A percentile compares a stretch with the other conserved stretches of the same genome.
These are phyloP conservation scores for Sungouiella blattae DNA, from an alignment of 805 yeast genomes.

Conservation along the genomic window DNA sequence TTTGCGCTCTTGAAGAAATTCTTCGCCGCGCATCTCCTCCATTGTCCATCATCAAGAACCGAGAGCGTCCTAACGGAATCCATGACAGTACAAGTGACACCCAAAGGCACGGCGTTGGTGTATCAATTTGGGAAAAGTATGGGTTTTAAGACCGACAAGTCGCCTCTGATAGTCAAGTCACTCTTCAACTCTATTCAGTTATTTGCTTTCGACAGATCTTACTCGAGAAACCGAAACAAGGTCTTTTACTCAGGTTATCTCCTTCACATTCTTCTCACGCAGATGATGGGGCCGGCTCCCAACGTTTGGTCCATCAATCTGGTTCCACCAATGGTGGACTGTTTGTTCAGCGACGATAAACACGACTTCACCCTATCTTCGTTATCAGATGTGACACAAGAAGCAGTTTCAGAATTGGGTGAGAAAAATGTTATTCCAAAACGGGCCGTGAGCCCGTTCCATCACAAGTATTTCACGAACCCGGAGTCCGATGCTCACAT, in stretches of 20 bases:
- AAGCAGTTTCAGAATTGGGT: neutral
- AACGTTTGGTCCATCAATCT: slow-evolving; percentile 65
- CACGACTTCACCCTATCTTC: slow-evolving; percentile 5
- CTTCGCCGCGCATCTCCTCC: slow-evolving; percentile 61
- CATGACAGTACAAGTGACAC: slow-evolving; percentile 64
- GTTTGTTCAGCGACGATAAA: slow-evolving; percentile 2
- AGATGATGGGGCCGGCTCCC: slow-evolving; percentile 62
- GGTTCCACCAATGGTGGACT: slow-evolving; percentile 41
- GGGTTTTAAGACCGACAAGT: slow-evolving; percentile 42
- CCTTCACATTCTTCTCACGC: slow-evolving; percentile 58
- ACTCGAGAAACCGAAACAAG: slow-evolving; percentile 50
- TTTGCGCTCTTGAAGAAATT: slow-evolving; percentile 45
- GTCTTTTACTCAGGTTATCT: slow-evolving; percentile 61
- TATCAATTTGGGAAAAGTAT: slow-evolving; percentile 54
- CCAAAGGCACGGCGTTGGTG: slow-evolving; percentile 79
- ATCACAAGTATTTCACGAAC: slow-evolving; percentile 75
- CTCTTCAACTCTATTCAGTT: slow-evolving; percentile 69
- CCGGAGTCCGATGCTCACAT: slow-evolving; percentile 82
- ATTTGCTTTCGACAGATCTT: slow-evolving; percentile 60
- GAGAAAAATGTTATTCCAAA: neutral
- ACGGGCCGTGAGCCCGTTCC: slow-evolving; percentile 52
- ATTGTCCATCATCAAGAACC: slow-evolving; percentile 75
- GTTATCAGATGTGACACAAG: neutral
- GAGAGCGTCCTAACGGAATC: slow-evolving; percentile 29
- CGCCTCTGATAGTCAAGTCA: slow-evolving; percentile 51